These are phyloP conservation scores for Nemania sp. DNA, from an alignment of 2,329 filamentous ascomycete species.

Conservation along the genomic window DNA sequence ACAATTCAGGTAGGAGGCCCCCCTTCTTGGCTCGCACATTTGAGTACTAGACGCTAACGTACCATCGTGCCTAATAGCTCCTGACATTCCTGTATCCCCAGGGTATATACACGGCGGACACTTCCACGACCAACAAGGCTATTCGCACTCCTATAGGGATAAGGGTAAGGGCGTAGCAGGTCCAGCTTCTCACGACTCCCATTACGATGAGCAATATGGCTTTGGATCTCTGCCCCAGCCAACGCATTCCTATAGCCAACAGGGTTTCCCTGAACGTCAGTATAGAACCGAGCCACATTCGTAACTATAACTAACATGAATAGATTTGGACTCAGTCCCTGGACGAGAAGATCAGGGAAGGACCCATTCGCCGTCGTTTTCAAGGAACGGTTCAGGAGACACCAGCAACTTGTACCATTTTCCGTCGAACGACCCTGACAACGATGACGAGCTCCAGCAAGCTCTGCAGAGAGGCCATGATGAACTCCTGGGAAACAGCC, in stretches of 20 bases:
- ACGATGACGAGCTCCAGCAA: conserved; percentile 31
- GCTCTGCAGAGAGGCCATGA: conserved; percentile 31
- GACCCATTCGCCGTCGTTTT: neutral
- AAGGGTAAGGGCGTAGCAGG: conserved; percentile 32
- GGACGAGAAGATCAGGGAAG: neutral
- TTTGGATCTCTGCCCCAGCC: conserved; percentile 9
- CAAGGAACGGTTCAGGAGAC: neutral
- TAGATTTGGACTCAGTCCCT: neutral
- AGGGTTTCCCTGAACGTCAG: conserved; percentile 15
- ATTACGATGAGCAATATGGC: conserved; percentile 12
- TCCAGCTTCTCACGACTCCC: neutral
- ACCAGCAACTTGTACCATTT: conserved; percentile 21
- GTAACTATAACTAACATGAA: conserved; percentile 5
- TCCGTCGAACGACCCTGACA: conserved; percentile 12
- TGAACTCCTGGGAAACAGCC: conserved; percentile 28
- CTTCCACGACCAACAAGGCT: conserved; percentile 15
- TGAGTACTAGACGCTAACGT: conserved; percentile 8
- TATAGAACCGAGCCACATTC: neutral
- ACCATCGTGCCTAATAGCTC: conserved; percentile 7
- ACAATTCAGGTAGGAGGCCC: conserved; percentile 11
- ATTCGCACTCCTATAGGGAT: conserved; percentile 19
- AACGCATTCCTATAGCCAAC: conserved; percentile 21
- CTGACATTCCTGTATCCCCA: conserved; percentile 19
- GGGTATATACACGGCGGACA: conserved; percentile 33
- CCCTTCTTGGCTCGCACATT: neutral